These are phyloP conservation scores for Podospora anserina DNA, from an alignment of 495 filamentous ascomycete genomes.

Conservation along the genomic window DNA sequence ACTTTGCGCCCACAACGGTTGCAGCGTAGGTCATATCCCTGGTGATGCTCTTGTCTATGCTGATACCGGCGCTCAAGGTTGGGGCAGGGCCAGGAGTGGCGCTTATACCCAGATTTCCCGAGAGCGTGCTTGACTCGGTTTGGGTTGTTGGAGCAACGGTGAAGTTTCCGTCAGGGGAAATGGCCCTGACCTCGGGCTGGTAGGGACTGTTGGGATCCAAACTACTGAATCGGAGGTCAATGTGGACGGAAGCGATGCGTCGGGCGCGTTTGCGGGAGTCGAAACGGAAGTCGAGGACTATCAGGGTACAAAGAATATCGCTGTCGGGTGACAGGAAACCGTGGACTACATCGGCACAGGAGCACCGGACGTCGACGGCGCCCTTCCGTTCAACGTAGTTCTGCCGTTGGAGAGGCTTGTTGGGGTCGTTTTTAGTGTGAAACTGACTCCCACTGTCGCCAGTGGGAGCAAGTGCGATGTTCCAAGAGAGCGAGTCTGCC, in stretches of 20 bases:
- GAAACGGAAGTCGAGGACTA: background rate
- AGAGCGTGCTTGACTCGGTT: background rate
- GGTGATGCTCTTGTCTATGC: background rate
- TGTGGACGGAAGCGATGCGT: background rate
- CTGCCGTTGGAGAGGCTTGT: no score
- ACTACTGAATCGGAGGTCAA: background rate
- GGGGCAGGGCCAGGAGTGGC: background rate
- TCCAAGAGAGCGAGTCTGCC: no score
- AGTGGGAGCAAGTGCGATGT: no score
- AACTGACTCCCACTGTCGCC: no score
- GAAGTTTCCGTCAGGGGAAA: background rate
- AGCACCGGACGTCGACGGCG: no score
- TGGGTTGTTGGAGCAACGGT: background rate
- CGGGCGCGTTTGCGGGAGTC: background rate
- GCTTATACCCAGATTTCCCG: background rate
- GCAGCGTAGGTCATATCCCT: background rate
- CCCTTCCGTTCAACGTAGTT: no score
- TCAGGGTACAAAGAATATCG: background rate
- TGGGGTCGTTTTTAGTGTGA: no score
- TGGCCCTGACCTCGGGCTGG: background rate
- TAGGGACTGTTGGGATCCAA: background rate
- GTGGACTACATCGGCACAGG: background rate
- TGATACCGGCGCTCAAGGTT: background rate
- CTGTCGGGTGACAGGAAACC: background rate
- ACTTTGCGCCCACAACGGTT: background rate